Evolutionary conservation across 768 basidiomycete genomes (phyloP).

Genomic region (Rubroboletus satanas): DNA sequence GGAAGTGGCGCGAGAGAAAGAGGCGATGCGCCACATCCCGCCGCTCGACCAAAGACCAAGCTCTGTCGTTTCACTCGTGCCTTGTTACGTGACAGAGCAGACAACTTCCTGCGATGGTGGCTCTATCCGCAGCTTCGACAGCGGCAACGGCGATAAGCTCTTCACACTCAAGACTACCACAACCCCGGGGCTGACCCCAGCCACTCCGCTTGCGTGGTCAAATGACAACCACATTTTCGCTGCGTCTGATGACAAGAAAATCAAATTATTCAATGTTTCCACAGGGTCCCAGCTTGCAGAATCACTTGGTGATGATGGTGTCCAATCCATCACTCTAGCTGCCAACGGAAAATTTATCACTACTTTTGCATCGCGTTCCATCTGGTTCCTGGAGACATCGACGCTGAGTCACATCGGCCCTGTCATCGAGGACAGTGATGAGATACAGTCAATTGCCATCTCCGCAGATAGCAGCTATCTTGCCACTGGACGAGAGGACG

Average conservation of each 20-base stretch:
- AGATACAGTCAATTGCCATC: background rate
- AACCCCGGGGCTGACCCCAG: no score
- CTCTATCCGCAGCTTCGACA: background rate
- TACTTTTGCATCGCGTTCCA: background rate
- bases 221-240: background rate
- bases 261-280: background rate
- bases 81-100: no score
- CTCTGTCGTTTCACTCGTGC: no score
- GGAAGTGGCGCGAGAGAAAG: no score
- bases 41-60: no score
- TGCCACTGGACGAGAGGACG: background rate
- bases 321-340: background rate
- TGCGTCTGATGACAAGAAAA: background rate
- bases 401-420: background rate
- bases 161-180: no score
- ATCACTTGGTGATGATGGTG: background rate
- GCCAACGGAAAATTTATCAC: background rate
- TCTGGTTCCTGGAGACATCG: background rate
- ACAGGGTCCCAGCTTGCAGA: background rate
- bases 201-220: background rate
- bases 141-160: background rate
- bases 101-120: no score
- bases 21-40: no score
- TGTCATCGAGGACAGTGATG: accelerated
- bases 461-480: background rate